These are phyloP conservation scores for Annulohypoxylon bovei DNA, from an alignment of 495 filamentous ascomycete species.

Conservation along the genomic window DNA sequence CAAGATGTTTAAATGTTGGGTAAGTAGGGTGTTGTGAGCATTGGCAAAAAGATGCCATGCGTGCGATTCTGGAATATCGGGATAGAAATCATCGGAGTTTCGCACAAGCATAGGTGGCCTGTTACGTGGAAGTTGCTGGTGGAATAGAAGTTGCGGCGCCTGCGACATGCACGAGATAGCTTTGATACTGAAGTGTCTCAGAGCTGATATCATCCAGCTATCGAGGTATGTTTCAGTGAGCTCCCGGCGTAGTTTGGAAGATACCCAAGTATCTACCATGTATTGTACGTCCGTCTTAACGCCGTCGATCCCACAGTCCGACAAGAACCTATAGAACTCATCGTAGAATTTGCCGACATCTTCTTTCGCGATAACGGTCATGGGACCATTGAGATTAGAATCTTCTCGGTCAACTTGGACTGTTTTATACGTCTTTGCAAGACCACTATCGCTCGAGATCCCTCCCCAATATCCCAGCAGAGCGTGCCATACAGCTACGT, in stretches of 20 bases:
- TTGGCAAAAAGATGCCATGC: constrained; percentile 96
- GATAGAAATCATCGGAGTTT: constrained; percentile 96
- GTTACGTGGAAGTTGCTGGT: constrained; percentile 79
- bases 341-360: constrained; percentile 82
- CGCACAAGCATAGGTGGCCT: constrained; percentile 75
- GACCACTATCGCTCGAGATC: constrained; percentile 73
- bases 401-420: constrained; percentile 66
- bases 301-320: constrained; percentile 72
- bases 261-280: constrained; percentile 77
- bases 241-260: constrained; percentile 70
- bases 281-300: constrained; percentile 95
- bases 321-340: constrained; percentile 89
- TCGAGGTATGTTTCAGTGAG: constrained; percentile 82
- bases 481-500: constrained; percentile 95
- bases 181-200: constrained; percentile 78
- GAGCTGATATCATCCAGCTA: constrained; percentile 80
- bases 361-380: constrained; percentile 76
- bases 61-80: constrained; percentile 77
- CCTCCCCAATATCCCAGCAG: constrained; percentile 97
- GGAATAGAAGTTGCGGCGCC: constrained; percentile 83
- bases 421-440: constrained; percentile 83
- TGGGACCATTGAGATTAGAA: constrained; percentile 64
- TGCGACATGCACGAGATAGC: constrained; percentile 95
- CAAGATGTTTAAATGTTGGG: constrained; percentile 63
- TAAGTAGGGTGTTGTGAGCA: constrained; percentile 88